phyloP scores from a whole-genome alignment of 1,284 basidiomycete species.

The Kalmanozyma brasiliensis region DNA sequence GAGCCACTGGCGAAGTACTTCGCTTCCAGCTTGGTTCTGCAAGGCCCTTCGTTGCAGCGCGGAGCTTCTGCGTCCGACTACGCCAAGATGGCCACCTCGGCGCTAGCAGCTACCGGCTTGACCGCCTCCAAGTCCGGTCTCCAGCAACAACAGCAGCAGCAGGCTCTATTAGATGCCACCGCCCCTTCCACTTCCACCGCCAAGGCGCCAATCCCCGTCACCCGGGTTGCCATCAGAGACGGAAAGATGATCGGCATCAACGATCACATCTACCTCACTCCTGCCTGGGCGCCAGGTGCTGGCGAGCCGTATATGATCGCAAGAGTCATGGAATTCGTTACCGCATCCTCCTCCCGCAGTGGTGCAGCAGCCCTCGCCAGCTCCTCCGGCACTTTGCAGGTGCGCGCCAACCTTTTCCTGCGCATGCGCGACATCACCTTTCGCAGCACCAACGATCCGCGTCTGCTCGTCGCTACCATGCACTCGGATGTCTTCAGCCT shows the following conservation, averaged over 20 bases:
- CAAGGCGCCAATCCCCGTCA: slow-evolving; percentile 48
- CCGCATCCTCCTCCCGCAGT: slow-evolving; percentile 77
- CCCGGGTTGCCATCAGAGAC: slow-evolving; percentile 51
- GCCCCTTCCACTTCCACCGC: slow-evolving; percentile 27
- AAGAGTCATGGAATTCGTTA: slow-evolving; percentile 94
- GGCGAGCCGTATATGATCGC: slow-evolving; percentile 88
- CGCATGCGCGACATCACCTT: slow-evolving; percentile 88
- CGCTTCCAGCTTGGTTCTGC: neutral
- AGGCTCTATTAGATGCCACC: slow-evolving; percentile 40
- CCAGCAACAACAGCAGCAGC: slow-evolving; percentile 48
- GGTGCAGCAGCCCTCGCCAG: slow-evolving; percentile 75
- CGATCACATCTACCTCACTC: slow-evolving; percentile 94
- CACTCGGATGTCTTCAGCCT: slow-evolving; percentile 94
- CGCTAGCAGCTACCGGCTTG: slow-evolving; percentile 45
- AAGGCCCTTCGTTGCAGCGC: neutral
- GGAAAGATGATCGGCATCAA: slow-evolving; percentile 62
- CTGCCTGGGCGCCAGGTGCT: slow-evolving; percentile 87
- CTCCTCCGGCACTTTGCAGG: slow-evolving; percentile 69
- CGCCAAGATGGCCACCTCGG: slow-evolving; percentile 37
- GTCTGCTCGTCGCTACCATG: slow-evolving; percentile 90
- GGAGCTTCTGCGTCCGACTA: neutral
- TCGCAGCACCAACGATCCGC: slow-evolving; percentile 83
- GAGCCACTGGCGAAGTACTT: neutral
- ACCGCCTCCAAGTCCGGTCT: slow-evolving; percentile 42
- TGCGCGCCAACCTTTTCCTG: slow-evolving; percentile 91